These are phyloP conservation scores for Alternaria panax DNA, from an alignment of 2,329 filamentous ascomycete genomes.

Conservation along the genomic window DNA sequence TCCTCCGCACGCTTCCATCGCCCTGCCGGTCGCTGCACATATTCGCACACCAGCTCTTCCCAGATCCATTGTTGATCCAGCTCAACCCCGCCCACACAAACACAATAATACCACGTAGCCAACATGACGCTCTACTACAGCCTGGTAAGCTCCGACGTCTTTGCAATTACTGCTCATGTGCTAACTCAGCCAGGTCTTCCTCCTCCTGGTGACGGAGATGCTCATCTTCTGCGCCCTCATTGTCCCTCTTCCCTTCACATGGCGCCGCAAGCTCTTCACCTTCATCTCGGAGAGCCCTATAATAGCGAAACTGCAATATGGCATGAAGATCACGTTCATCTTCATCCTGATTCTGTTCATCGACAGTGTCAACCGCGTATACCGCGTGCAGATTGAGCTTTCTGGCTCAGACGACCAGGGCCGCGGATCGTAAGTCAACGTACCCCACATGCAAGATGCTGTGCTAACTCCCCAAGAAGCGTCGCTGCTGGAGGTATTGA, in stretches of 20 bases:
- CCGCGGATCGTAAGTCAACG: slow-evolving; percentile 57
- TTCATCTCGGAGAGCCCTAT: slow-evolving; percentile 91
- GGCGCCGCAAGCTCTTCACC: slow-evolving; percentile 87
- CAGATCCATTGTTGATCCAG: slow-evolving; percentile 5
- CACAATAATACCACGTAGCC: slow-evolving; percentile 45
- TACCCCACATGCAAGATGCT: not conserved
- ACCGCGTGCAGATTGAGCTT: slow-evolving; percentile 92
- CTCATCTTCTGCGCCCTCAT: slow-evolving; percentile 79
- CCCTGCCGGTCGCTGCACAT: not conserved
- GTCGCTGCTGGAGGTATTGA: slow-evolving; percentile 79
- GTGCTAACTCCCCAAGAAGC: slow-evolving; percentile 51
- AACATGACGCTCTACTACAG: slow-evolving; percentile 75
- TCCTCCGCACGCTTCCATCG: slow-evolving; percentile 3
- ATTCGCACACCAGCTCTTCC: slow-evolving; percentile 6
- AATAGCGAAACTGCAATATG: slow-evolving; percentile 94
- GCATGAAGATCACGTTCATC: slow-evolving; percentile 98
- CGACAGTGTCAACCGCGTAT: slow-evolving; percentile 95
- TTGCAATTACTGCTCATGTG: not conserved
- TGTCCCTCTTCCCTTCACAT: slow-evolving; percentile 85
- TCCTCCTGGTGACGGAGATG: slow-evolving; percentile 85
- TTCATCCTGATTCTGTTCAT: slow-evolving; percentile 99
- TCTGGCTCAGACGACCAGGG: slow-evolving; percentile 72
- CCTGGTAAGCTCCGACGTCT: slow-evolving; percentile 58
- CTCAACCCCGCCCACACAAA: slow-evolving; percentile 36
- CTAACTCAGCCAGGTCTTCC: slow-evolving; percentile 71